Conservation (phyloP, 2,329 filamentous ascomycete species). For the Paraphoma chrysanthemicola region DNA sequence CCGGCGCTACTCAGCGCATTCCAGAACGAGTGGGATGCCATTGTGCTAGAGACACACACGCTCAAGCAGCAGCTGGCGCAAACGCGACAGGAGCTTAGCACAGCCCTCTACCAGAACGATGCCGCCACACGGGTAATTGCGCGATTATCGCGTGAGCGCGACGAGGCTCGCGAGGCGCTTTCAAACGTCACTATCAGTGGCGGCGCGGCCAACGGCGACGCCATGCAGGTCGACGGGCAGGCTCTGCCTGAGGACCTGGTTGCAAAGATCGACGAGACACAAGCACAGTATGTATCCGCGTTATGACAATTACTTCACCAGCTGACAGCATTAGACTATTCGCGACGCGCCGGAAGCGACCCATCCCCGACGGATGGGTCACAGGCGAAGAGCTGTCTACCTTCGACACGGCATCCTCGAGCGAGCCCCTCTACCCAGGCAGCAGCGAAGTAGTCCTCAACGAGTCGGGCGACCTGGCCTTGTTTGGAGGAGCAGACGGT, state of each 20-base stretch:
- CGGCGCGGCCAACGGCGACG: conserved; percentile 69
- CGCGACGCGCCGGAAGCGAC: conserved; percentile 86
- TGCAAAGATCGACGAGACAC: conserved; percentile 78
- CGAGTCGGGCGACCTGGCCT: conserved; percentile 68
- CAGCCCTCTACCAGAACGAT: conserved; percentile 95
- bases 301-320: not conserved
- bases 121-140: conserved; percentile 96
- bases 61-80: conserved; percentile 87
- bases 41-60: conserved; percentile 90
- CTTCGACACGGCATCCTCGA: conserved; percentile 62
- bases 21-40: conserved; percentile 97
- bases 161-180: conserved; percentile 89
- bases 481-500: conserved; percentile 78
- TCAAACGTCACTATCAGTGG: conserved; percentile 80
- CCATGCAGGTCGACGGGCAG: conserved; percentile 90
- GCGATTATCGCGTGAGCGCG: conserved; percentile 85
- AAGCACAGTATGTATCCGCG: conserved; percentile 70
- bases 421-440: conserved; percentile 66
- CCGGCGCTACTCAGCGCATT: conserved; percentile 92
- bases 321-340: conserved; percentile 69
- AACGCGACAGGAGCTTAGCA: conserved; percentile 91
- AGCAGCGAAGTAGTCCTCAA: conserved; percentile 65
- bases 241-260: conserved; percentile 75
- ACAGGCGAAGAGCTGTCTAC: conserved; percentile 73
- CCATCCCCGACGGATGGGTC: conserved; percentile 84